Conservation (phyloP, 2,329 filamentous ascomycete species). For the Zarea fungicola region DNA sequence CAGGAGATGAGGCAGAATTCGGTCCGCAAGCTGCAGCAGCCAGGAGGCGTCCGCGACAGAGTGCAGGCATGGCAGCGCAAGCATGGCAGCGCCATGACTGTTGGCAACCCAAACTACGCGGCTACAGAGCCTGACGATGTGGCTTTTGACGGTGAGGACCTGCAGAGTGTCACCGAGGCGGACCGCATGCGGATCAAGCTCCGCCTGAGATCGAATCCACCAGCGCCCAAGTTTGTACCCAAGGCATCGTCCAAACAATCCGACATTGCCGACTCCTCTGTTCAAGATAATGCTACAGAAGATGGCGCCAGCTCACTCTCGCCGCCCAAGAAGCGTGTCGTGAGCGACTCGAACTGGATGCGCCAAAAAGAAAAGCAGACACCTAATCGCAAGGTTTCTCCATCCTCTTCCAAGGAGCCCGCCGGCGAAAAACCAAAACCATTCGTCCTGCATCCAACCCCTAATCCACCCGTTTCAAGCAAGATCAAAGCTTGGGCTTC, state of each 20-base stretch:
- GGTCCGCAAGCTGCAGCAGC: slow-evolving; percentile 56
- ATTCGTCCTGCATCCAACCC: slow-evolving; percentile 48
- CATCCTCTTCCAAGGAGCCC: slow-evolving; percentile 18
- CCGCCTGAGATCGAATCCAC: slow-evolving; percentile 39
- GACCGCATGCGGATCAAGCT: slow-evolving; percentile 54
- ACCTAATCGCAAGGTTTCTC: slow-evolving; percentile 37
- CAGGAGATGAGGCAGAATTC: slow-evolving; percentile 53
- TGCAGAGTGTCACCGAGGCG: slow-evolving; percentile 55
- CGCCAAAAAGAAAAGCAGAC: slow-evolving; percentile 51
- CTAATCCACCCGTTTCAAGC: slow-evolving; percentile 50
- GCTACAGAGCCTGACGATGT: slow-evolving; percentile 58
- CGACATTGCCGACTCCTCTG: slow-evolving; percentile 12
- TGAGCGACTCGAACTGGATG: slow-evolving; percentile 90
- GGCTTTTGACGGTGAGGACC: slow-evolving; percentile 52
- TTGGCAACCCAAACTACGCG: slow-evolving; percentile 45
- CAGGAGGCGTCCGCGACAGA: slow-evolving; percentile 67
- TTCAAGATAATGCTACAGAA: slow-evolving; percentile 21
- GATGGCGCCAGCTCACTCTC: slow-evolving; percentile 41
- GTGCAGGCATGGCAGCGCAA: slow-evolving; percentile 81
- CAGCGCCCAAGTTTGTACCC: slow-evolving; percentile 19
- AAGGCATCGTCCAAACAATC: slow-evolving; percentile 22
- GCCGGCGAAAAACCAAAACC: slow-evolving; percentile 47
- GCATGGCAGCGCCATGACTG: slow-evolving; percentile 60
- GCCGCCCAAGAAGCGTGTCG: slow-evolving; percentile 82
- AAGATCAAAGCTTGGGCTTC: slow-evolving; percentile 60